These are phyloP conservation scores for Rostrohypoxylon terebratum DNA, from an alignment of 495 filamentous ascomycete species.

Conservation along the genomic window DNA sequence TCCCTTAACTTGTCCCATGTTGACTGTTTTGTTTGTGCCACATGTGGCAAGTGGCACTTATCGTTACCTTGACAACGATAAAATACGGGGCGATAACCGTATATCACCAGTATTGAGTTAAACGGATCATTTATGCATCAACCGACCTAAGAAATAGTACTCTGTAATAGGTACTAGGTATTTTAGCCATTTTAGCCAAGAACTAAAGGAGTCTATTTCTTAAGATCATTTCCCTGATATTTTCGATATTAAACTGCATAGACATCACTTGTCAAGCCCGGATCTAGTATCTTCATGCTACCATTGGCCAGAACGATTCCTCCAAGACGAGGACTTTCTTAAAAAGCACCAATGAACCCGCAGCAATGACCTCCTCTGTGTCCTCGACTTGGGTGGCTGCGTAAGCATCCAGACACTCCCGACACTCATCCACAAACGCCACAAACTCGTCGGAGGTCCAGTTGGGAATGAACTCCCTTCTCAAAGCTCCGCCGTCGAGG, in stretches of 20 bases:
- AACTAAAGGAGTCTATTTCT: not conserved
- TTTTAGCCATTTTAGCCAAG: not conserved
- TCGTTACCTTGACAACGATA: conserved; percentile 46
- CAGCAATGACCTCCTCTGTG: conserved; percentile 50
- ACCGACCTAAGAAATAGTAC: not conserved
- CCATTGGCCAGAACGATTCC: conserved; percentile 63
- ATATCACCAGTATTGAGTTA: conserved; percentile 21
- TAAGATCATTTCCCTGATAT: not conserved
- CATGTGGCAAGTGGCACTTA: conserved; percentile 1
- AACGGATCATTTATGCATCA: not conserved
- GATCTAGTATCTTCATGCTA: conserved; percentile 22
- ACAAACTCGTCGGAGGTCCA: conserved; percentile 72
- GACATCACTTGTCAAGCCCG: not conserved
- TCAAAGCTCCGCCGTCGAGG: conserved; percentile 71
- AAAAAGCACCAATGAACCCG: conserved; percentile 60
- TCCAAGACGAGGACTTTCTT: conserved; percentile 67
- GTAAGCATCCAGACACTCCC: conserved; percentile 54
- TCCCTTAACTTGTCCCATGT: conserved; percentile 24
- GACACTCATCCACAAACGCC: conserved; percentile 67
- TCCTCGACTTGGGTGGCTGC: conserved; percentile 32
- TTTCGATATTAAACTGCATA: not conserved
- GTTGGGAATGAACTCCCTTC: conserved; percentile 73
- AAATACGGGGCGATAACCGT: conserved; percentile 29
- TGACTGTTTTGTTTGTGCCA: conserved; percentile 46
- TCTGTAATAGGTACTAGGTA: no score